Evolutionary conservation across 345 rosid species (phyloP).

Genomic region (Camelina sativa): DNA sequence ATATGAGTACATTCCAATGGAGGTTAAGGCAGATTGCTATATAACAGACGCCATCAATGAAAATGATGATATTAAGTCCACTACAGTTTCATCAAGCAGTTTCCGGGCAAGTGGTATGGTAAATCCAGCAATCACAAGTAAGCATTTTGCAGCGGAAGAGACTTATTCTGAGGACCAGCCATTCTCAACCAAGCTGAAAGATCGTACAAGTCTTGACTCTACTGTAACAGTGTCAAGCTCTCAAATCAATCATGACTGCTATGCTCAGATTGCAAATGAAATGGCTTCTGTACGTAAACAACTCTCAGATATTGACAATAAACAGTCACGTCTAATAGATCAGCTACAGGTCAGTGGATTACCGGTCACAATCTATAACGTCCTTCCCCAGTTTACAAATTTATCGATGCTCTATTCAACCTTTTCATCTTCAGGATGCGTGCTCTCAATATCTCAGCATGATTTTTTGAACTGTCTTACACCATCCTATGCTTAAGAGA

Average conservation of each 20-base stretch:
- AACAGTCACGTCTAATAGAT: constrained; percentile 73
- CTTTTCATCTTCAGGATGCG: background rate
- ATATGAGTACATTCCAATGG: constrained; percentile 60
- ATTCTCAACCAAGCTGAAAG: constrained; percentile 53
- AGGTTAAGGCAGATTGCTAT: constrained; percentile 70
- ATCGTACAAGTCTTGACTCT: constrained; percentile 74
- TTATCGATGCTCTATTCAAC: background rate
- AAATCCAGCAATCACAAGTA: constrained; percentile 51
- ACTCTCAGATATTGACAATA: constrained; percentile 76
- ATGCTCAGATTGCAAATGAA: constrained; percentile 63
- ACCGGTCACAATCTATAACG: background rate
- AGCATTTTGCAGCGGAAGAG: constrained; percentile 55
- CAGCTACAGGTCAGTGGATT: constrained; percentile 68
- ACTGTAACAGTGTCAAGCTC: constrained; percentile 67
- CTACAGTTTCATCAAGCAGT: constrained; percentile 55
- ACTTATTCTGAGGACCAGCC: constrained; percentile 51
- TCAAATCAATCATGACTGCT: constrained; percentile 57
- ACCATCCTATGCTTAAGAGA: background rate
- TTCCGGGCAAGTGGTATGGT: constrained; percentile 46
- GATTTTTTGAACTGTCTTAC: background rate
- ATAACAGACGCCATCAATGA: constrained; percentile 54
- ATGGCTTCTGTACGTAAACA: constrained; percentile 77
- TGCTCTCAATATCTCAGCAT: background rate
- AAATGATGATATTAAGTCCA: constrained; percentile 56
- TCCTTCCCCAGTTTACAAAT: background rate